Conservation (phyloP, 2,329 filamentous ascomycete genomes). For the Fusarium decemcellulare region DNA sequence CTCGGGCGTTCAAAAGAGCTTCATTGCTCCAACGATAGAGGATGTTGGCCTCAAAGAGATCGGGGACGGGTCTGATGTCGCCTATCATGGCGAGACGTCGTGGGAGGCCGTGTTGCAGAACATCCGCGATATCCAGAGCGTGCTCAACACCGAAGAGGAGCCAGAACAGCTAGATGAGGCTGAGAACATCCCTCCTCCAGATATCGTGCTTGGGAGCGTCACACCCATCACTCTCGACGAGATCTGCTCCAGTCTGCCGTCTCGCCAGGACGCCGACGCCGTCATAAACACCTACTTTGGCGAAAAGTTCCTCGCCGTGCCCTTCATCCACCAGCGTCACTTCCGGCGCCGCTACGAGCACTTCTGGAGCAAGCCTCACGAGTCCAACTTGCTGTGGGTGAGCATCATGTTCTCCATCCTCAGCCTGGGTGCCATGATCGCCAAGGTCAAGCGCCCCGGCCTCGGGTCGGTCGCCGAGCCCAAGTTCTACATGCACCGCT, state of each 20-base stretch:
- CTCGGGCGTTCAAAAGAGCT: neutral
- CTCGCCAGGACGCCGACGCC: slow-evolving; percentile 54
- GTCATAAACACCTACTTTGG: slow-evolving; percentile 57
- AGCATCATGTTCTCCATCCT: slow-evolving; percentile 66
- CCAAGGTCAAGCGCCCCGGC: slow-evolving; percentile 48
- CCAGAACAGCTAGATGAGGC: slow-evolving; percentile 24
- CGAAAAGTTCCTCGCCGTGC: slow-evolving; percentile 54
- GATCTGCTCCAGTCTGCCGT: slow-evolving; percentile 52
- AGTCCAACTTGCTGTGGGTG: slow-evolving; percentile 62
- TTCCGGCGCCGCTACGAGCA: slow-evolving; percentile 64
- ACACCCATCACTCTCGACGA: slow-evolving; percentile 49
- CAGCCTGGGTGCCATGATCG: slow-evolving; percentile 56
- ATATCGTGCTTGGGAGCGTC: slow-evolving; percentile 52
- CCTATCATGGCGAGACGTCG: slow-evolving; percentile 56
- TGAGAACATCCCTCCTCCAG: slow-evolving; percentile 39
- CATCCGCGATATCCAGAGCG: slow-evolving; percentile 58
- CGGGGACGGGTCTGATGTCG: slow-evolving; percentile 30
- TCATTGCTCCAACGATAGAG: neutral
- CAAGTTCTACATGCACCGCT: slow-evolving; percentile 53
- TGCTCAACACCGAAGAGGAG: slow-evolving; percentile 47
- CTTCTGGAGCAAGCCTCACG: slow-evolving; percentile 60
- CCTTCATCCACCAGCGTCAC: slow-evolving; percentile 58
- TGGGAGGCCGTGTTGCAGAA: slow-evolving; percentile 59
- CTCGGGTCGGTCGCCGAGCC: slow-evolving; percentile 39
- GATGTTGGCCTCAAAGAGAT: neutral